Conservation (phyloP, 306 rosid genomes). For the Pyrus betulifolia region DNA sequence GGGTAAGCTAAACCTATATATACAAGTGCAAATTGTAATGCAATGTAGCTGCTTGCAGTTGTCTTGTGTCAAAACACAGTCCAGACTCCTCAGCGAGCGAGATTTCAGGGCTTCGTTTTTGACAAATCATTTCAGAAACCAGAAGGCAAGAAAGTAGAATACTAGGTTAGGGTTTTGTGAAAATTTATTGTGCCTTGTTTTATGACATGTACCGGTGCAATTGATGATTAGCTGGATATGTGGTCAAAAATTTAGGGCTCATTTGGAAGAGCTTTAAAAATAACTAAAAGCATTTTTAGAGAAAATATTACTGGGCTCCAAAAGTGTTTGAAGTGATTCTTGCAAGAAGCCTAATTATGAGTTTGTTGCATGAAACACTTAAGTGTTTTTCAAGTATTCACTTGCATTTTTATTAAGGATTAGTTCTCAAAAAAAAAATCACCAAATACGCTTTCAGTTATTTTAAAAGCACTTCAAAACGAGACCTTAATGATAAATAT, state of each 20-base stretch:
- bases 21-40: conserved; percentile 13
- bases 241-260: not conserved
- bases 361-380: too few species aligned
- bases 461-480: too few species aligned
- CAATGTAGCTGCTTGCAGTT: not conserved
- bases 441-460: too few species aligned
- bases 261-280: too few species aligned
- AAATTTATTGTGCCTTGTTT: not conserved
- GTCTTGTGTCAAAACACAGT: not conserved
- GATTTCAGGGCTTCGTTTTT: conserved; percentile 29
- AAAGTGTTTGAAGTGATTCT: too few species aligned
- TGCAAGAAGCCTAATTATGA: too few species aligned
- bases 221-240: not conserved
- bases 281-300: too few species aligned
- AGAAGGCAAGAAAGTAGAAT: not conserved
- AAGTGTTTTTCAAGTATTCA: too few species aligned
- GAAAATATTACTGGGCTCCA: too few species aligned
- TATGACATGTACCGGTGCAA: not conserved
- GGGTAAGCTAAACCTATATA: conserved; percentile 3
- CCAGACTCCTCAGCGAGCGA: conserved; percentile 27
- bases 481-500: too few species aligned
- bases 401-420: too few species aligned
- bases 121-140: not conserved
- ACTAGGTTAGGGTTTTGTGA: not conserved
- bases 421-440: too few species aligned